Base-by-base conservation (phyloP, 805 yeast genomes). In the Saturnispora quitensis region DNA sequence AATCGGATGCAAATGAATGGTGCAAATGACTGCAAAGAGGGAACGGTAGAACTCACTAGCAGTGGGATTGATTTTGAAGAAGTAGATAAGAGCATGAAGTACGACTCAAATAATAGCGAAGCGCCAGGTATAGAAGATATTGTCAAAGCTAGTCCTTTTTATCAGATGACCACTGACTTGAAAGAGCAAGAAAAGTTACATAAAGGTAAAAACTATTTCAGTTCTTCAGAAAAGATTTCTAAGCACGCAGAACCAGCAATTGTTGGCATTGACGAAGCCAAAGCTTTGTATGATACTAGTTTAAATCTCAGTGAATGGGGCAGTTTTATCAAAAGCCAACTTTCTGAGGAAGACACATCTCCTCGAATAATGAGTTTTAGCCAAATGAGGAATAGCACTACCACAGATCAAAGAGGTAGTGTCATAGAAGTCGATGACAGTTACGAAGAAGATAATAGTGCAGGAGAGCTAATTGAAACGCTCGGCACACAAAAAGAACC, bases 401-500 rank as follows among this genome's bases (percentile, higher is more conserved):
- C 17, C 5, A 47, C 4, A 20, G 20, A 35, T 4, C 28, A 13
- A 18, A 18, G 28, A 7, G 45, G 45, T 12, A 34, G 44, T 40
- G 28, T 27, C 7, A 18, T 46, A 3, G 45, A 45, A n/a, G 38
- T 47, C 9, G 34, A 42, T 8, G 54, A 50, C 35, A 50, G 50
- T 25, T 40, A 40, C 43, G 54, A 22, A 1, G 50, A 51, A 22
- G 56, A 43, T 15, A 35, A n/a, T 3, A 42, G 15, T 3, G 47
- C 34, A 4, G 40, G 28, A 33, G 38, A 27, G 8, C 27, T 51
- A 27, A 45, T 35, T 43, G 33, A 17, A 33, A 40, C 18, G 18
- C 17, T 17, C 13, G 56, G 56, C 4, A 51, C 56, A 2, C 53
- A 51, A 28, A 34, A 49, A n/a, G 34, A 42, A 10, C 54, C 55